Conservation (phyloP, 169 alveolate genomes). For the Neospora caninum region DNA sequence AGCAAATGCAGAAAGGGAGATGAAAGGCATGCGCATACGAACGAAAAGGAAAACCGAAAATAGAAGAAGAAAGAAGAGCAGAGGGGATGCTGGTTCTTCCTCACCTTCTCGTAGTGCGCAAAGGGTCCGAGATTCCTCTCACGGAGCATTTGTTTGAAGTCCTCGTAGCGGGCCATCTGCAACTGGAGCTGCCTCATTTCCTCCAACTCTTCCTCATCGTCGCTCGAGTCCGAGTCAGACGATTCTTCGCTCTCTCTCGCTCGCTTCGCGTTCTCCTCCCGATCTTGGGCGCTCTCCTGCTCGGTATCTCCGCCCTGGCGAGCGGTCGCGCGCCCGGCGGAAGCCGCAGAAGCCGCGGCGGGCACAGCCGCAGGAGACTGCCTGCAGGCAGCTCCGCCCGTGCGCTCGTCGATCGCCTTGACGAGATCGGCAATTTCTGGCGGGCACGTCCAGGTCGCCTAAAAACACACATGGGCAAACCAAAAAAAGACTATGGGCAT, state of each 20-base stretch:
- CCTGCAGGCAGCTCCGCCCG: background rate
- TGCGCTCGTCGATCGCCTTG: conserved; percentile 14
- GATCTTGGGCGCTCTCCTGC: background rate
- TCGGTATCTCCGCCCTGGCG: conserved; percentile 12
- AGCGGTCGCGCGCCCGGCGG: background rate
- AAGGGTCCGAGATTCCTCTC: conserved; percentile 59
- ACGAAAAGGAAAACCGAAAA: background rate
- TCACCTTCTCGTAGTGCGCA: conserved; percentile 54
- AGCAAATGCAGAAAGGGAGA: no score
- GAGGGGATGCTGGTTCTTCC: background rate
- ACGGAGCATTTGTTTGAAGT: conserved; percentile 52
- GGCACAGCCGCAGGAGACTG: background rate
- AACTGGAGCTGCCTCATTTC: background rate
- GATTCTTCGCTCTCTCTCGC: background rate
- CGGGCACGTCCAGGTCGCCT: conserved; percentile 56
- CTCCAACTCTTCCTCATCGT: background rate
- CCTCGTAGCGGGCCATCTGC: conserved; percentile 47
- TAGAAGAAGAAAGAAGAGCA: background rate
- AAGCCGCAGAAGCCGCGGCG: background rate
- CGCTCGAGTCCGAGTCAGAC: conserved; percentile 23
- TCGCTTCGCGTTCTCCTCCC: background rate
- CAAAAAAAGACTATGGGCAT: no score
- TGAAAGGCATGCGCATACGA: no score
- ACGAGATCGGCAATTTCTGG: conserved; percentile 39
- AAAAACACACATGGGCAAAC: background rate